These are phyloP conservation scores for Flaveria robusta DNA, from an alignment of 129 eudicot species.

Conservation along the genomic window DNA sequence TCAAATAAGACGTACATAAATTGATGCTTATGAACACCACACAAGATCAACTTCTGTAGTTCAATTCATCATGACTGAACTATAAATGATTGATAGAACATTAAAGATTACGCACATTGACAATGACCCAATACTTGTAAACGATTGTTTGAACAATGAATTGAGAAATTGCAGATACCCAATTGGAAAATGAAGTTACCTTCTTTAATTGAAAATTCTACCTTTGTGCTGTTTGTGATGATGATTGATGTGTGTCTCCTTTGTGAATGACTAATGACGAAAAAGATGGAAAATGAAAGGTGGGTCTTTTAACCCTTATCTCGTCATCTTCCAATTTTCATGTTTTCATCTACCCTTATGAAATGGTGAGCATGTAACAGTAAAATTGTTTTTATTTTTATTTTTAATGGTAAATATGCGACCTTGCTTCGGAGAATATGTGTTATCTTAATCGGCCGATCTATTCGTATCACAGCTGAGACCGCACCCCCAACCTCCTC, in stretches of 20 bases:
- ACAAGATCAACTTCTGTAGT: constrained; percentile 7
- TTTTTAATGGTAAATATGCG: too few species aligned
- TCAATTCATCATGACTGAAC: background rate
- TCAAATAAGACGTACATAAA: constrained; percentile 14
- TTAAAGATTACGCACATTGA: background rate
- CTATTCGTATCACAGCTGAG: too few species aligned
- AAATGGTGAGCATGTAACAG: too few species aligned
- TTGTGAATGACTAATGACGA: constrained; percentile 23
- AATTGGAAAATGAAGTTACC: constrained; percentile 18
- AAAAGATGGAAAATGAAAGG: constrained; percentile 65
- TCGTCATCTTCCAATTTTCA: constrained; percentile 33
- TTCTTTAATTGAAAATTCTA: constrained; percentile 17
- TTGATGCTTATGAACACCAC: constrained; percentile 3
- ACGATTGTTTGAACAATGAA: background rate
- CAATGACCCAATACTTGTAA: constrained; percentile 15
- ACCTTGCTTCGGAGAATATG: too few species aligned
- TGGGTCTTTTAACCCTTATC: constrained; percentile 79
- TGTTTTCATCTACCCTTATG: background rate
- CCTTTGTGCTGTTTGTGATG: constrained; percentile 6
- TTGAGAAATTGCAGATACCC: constrained; percentile 25
- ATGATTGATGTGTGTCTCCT: background rate
- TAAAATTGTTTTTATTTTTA: too few species aligned
- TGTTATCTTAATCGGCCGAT: too few species aligned
- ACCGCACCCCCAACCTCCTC: too few species aligned
- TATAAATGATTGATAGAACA: constrained; percentile 7